phyloP scores from a whole-genome alignment of 2,329 filamentous ascomycete species.

The Talaromyces sp. region DNA sequence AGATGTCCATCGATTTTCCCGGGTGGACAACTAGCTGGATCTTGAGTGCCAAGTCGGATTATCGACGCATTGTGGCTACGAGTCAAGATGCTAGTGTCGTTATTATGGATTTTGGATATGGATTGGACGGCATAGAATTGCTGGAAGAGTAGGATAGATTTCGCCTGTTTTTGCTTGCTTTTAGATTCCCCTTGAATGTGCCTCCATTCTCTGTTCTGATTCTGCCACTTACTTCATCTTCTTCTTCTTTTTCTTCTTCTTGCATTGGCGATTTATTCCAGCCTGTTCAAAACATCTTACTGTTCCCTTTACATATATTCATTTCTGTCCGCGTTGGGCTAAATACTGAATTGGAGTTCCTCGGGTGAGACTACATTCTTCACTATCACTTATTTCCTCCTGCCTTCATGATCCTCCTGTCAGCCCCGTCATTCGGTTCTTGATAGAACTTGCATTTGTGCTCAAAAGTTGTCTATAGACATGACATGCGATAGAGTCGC shows the following conservation, averaged over 20 bases:
- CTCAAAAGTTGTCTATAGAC: constrained; percentile 10
- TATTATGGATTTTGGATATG: constrained; percentile 84
- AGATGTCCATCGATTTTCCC: constrained; percentile 78
- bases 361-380: not conserved
- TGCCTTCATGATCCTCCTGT: not conserved
- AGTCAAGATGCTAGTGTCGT: constrained; percentile 90
- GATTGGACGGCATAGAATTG: constrained; percentile 52
- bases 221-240: no score
- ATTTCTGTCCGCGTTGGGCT: not conserved
- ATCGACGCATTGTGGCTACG: constrained; percentile 87
- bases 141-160: constrained; percentile 39
- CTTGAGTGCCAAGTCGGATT: constrained; percentile 90
- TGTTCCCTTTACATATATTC: constrained; percentile 24
- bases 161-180: constrained; percentile 16
- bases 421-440: not conserved
- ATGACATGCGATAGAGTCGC: constrained; percentile 7
- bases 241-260: no score
- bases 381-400: not conserved
- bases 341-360: not conserved
- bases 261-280: constrained; percentile 28
- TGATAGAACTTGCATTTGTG: not conserved
- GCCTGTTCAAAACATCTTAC: constrained; percentile 22
- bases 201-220: constrained; percentile 7
- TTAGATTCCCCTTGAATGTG: constrained; percentile 17
- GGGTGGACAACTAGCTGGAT: constrained; percentile 98